A percentile compares a stretch with the other conserved stretches of the same genome.
Evolutionary conservation across 1,284 basidiomycete species (phyloP).

Genomic region (Moesziomyces sp.): DNA sequence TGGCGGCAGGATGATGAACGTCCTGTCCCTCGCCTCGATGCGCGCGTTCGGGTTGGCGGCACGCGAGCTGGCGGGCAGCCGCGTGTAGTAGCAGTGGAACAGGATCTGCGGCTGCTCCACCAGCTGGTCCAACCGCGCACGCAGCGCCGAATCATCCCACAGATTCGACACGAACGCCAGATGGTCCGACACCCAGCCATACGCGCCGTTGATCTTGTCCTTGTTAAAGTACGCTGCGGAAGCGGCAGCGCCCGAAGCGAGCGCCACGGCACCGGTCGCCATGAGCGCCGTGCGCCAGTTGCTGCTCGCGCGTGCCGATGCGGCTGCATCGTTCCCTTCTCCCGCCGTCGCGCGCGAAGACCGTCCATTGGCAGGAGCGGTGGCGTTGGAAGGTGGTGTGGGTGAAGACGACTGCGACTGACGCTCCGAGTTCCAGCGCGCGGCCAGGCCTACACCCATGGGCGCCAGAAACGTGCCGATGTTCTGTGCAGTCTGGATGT

Average conservation of each 20-base stretch:
- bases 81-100: conserved; percentile 68
- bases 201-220: conserved; percentile 70
- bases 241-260: conserved; percentile 81
- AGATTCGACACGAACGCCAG: conserved; percentile 88
- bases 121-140: conserved; percentile 70
- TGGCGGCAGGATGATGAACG: conserved; percentile 63
- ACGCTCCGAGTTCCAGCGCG: conserved; percentile 64
- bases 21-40: conserved; percentile 33
- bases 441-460: conserved; percentile 71
- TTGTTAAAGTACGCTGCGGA: conserved; percentile 74
- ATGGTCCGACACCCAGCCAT: conserved; percentile 82
- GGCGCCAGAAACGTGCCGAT: conserved; percentile 70
- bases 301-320: conserved; percentile 14
- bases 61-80: conserved; percentile 34
- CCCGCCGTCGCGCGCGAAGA: conserved; percentile 25
- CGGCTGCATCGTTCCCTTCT: conserved; percentile 7
- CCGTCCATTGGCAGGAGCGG: conserved; percentile 7
- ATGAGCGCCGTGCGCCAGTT: conserved; percentile 63
- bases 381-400: conserved; percentile 41
- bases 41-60: conserved; percentile 20
- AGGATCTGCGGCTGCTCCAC: conserved; percentile 67
- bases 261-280: conserved; percentile 73
- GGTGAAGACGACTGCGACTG: conserved; percentile 14
- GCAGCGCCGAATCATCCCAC: conserved; percentile 81
- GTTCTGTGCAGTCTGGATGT: conserved; percentile 76